Evolutionary conservation across 345 rosid genomes (phyloP).

Genomic region (Limnanthes douglasii): DNA sequence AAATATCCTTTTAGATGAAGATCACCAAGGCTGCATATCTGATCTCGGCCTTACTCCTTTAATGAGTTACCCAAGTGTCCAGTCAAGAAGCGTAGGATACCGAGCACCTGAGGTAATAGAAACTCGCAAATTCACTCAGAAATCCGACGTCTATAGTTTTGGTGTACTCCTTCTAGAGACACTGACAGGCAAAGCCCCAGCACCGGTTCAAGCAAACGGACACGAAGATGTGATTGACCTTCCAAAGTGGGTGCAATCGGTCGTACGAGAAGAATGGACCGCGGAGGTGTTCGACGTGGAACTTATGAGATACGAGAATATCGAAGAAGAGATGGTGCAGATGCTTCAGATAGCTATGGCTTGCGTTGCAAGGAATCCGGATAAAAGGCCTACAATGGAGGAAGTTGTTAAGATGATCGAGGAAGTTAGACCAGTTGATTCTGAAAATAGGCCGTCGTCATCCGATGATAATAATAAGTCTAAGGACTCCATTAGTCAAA

Average conservation of each 20-base stretch:
- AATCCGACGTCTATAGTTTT: slow-evolving; percentile 69
- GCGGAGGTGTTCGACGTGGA: slow-evolving; percentile 83
- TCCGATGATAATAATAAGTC: slow-evolving; percentile 23
- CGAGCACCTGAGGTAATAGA: slow-evolving; percentile 67
- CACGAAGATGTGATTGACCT: slow-evolving; percentile 58
- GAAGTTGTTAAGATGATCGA: slow-evolving; percentile 76
- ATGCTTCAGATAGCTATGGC: slow-evolving; percentile 91
- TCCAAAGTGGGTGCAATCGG: slow-evolving; percentile 86
- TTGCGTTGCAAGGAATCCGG: slow-evolving; percentile 56
- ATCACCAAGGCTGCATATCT: slow-evolving; percentile 38
- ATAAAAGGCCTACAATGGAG: slow-evolving; percentile 57
- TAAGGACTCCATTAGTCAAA: slow-evolving; percentile 11
- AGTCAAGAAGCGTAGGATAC: slow-evolving; percentile 57
- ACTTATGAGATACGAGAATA: slow-evolving; percentile 44
- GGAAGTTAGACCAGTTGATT: slow-evolving; percentile 44
- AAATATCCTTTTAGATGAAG: slow-evolving; percentile 51
- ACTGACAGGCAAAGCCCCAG: slow-evolving; percentile 79
- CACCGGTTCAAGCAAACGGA: slow-evolving; percentile 30
- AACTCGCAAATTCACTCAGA: slow-evolving; percentile 38
- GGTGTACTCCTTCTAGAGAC: slow-evolving; percentile 77
- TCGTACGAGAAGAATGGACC: slow-evolving; percentile 89
- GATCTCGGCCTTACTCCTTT: slow-evolving; percentile 61
- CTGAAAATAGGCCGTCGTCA: slow-evolving; percentile 38
- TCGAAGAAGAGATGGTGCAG: slow-evolving; percentile 88
- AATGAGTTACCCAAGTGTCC: slow-evolving; percentile 34